Base-by-base conservation (phyloP, 140 eudicot genomes). In the Oenanthe javanica region DNA sequence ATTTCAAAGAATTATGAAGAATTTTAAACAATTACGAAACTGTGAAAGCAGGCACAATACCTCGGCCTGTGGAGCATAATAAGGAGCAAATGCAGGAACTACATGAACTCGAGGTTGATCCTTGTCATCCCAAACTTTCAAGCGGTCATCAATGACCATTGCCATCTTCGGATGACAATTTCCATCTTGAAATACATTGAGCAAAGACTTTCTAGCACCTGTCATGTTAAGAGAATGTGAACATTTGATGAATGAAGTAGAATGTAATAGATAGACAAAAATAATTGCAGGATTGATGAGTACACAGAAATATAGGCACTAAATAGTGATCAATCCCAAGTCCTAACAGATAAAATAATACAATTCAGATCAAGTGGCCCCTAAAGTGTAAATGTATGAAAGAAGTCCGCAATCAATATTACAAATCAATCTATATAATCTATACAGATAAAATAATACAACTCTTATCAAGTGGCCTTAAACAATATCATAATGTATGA, bases 11-110 rank as follows among this genome's bases (percentile, higher is more conserved):
- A 38, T 31, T 31, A 31, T 31, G 31, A 31, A 31, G 40, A 80
- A 50, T 31, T 11, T 67, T 9, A 36, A 2, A 14, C 0, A 13
- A 38, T 16, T 67, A 67, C 3, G 18, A 14, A 83, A 55, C 40
- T 38, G 75, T 19, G 57, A 61, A 82, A 49, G 23, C 5, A 83
- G 16, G 76, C 31, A 82, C 21, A 57, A 38, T 82, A 96, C 99
- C 99, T 96, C 99, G 52, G 99, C 99, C 72, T 93, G 99, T 15
- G 99, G 99, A 78, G 99, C 98, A 87, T 89, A 93, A 84, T 96
- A 96, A 59, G 99, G 99, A 81, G 98, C 80, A 80, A 96, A 96
- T 59, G 99, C 92, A 83, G 99, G 98, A 18, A 96, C 99, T 27
- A 93, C 94, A 76, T 96, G 99, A 82, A 96, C 99, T 82, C 98